Base-by-base conservation (phyloP, 352 stramenopile genomes). In the Globisporangium nodosum region DNA sequence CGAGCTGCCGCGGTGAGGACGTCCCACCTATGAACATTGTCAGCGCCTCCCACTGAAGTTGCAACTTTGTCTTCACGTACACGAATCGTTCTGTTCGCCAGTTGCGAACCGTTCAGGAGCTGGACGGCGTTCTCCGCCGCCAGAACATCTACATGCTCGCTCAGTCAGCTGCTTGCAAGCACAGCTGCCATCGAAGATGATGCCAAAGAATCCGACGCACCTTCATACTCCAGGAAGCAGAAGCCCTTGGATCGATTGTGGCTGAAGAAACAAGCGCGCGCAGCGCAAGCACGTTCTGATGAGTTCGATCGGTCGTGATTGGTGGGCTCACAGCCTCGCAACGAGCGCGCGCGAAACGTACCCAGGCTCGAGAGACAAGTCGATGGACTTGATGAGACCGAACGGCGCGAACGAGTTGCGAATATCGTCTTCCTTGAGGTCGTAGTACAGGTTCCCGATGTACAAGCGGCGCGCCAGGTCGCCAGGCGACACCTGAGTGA, bases 361-460 rank as follows among this genome's bases (percentile, higher is more conserved):
- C 82, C 82, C 79, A 35, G 82, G 82, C 61, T 92, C 82, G 49
- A 92, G 72, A 20, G 82, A 87, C 58, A 92, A 54, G 61, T 92
- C 82, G 48, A 92, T 85, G 5, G 82, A 88, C 43, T 82, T 69
- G 50, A 92, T 87, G 13, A 64, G 61, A 20, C 82, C 82, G 55
- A 92, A 90, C 15, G 78, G 78, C 5, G 76, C 70, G 46, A 92
- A 92, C 15, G 69, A 65, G 43, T 67, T 76, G 52, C 79, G 80
- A 31, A 92, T 81, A 39, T 87, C 82, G 42, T 92, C 76, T 58
- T 92, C 82, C 65, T 85, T 90, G 35, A 92, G 76, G 47, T 90
- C 82, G 65, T 92, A 92, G 64, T 90, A 89, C 20, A 92, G 57
- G 20, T 92, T 92, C 52, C 80, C 82, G 40, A 92, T 85, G 62